Evolutionary conservation across 495 filamentous ascomycete genomes (phyloP).

Genomic region (Neurospora tetraspora): DNA sequence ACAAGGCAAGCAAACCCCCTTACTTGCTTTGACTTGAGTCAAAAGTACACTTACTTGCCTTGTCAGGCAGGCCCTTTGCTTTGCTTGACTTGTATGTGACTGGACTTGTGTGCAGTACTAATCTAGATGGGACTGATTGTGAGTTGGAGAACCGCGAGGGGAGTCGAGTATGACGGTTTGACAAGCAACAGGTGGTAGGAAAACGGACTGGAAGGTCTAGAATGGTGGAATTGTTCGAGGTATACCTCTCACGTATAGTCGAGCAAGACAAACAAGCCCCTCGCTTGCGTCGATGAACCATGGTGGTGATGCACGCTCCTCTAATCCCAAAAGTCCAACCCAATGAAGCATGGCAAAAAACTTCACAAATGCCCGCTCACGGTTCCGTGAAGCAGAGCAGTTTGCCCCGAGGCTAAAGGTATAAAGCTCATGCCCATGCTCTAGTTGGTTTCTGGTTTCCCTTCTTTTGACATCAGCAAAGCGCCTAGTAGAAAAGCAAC

Average conservation of each 20-base stretch:
- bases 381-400: neutral
- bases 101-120: neutral
- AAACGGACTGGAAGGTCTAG: neutral
- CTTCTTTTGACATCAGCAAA: neutral
- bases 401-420: neutral
- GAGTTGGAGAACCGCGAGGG: neutral
- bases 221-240: neutral
- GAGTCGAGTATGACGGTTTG: neutral
- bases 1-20: too few species aligned
- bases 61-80: too few species aligned
- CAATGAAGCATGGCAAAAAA: neutral
- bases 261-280: neutral
- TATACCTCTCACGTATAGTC: neutral
- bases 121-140: neutral
- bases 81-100: neutral
- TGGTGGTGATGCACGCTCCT: neutral
- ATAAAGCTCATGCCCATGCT: neutral
- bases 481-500: neutral
- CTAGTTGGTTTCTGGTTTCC: neutral
- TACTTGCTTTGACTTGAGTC: too few species aligned
- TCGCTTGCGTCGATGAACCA: neutral
- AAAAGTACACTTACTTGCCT: too few species aligned
- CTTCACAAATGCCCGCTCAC: neutral
- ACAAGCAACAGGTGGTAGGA: neutral
- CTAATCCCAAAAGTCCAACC: accelerated